These are phyloP conservation scores for Cladosporium halotolerans DNA, from an alignment of 2,329 filamentous ascomycete species.

Conservation along the genomic window DNA sequence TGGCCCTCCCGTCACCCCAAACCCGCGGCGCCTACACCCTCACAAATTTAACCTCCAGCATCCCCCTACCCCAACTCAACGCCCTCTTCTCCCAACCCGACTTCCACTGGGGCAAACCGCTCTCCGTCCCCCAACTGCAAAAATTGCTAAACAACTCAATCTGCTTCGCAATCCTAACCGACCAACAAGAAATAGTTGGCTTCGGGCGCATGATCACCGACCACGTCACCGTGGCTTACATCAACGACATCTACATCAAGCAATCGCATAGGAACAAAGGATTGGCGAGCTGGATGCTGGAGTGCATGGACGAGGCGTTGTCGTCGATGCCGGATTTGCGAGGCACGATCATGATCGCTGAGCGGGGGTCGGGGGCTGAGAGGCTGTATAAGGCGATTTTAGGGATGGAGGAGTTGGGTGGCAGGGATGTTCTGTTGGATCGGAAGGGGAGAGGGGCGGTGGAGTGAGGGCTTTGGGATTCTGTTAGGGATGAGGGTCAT, in stretches of 20 bases:
- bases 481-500: too few relatives aligned
- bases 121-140: background rate
- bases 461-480: too few relatives aligned
- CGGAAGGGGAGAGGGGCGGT: background rate
- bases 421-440: background rate
- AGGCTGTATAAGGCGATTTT: background rate
- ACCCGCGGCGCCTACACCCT: too few relatives aligned
- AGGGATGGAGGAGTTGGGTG: background rate
- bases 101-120: background rate
- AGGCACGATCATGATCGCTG: background rate
- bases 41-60: background rate
- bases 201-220: background rate
- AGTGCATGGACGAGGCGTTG: background rate
- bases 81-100: background rate
- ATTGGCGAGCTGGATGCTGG: background rate
- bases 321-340: background rate
- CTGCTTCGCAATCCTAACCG: background rate
- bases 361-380: background rate
- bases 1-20: too few relatives aligned
- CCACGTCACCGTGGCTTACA: background rate
- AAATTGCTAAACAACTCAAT: background rate
- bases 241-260: background rate
- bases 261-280: background rate
- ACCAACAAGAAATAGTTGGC: background rate
- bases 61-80: background rate